Base-by-base conservation (phyloP, 2,329 filamentous ascomycete species). In the Cytospora paraplurivora region DNA sequence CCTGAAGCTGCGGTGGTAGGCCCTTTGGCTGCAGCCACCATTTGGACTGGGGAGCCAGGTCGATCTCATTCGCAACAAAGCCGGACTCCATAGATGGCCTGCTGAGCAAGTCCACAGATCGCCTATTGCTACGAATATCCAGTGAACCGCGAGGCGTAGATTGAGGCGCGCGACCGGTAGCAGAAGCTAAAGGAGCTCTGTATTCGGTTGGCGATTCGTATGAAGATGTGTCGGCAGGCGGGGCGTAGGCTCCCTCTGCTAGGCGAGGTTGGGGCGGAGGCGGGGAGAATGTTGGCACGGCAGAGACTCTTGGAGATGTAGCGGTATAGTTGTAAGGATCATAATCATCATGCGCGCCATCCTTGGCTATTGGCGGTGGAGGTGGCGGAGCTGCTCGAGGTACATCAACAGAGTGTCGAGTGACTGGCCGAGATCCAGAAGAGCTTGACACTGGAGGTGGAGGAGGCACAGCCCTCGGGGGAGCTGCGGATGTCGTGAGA, bases 11-110 rank as follows among this genome's bases (percentile, higher is more conserved):
- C 0, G 94, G 93, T 3, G 95, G 95, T 1, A 93, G 84, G 44
- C 86, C 86, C 67, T 91, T 91, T 12, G 89, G 82, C 71, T 93
- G 88, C 44, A 89, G 86, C 93, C 94, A 99, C 95, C 95, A 99
- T 57, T 88, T 85, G 19, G 87, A 90, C 56, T 84, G 82, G 52
- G 85, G 81, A 13, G 86, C 88, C 44, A 98, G 81, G 71, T 98
- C 93, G 62, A 98, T 77, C 65, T 98, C 93, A 62, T 88, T 88
- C 49, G 95, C 95, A 67, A 98, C 94, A 72, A 88, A 96, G 1
- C 92, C 91, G 52, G 89, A 87, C 68, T 94, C 91, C 74, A 88
- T 83, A n/a, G 88, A 89, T 21, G 91, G 88, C 54, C 94, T 86
- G 47, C 84, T 76, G 62, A 66, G 62, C 64, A 90, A 80, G 68